Base-by-base conservation (phyloP, 768 basidiomycete genomes). In the Fistulinella prunicolor region DNA sequence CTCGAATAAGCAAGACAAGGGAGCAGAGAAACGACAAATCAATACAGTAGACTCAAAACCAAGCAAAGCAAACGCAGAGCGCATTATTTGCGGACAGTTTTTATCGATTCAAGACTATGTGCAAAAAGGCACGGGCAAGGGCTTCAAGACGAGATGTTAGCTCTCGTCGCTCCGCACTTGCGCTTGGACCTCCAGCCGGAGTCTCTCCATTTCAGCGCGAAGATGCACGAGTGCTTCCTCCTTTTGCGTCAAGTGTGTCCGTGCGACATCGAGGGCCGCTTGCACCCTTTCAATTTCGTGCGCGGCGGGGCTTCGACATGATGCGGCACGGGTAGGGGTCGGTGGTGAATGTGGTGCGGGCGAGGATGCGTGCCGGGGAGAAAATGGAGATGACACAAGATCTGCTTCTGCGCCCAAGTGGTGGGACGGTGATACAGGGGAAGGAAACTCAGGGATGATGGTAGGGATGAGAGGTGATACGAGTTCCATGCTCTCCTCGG, bases 401-500 rank as follows among this genome's bases (percentile, higher is more conserved):
- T 59, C 51, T 1, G 22, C 8, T 38, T 62, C 60, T 4, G 47
- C 9, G 16, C 26, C 35, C 35, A 38, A 12, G 17, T 22, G 40
- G 9, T 26, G 30, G 22, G 26, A 21, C 10, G 30, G 22, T 13
- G 20, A 37, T 1, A 14, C 21, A 1, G 66, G 44, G 17, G 59
- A 17, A 10, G 14, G 45, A 3, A 32, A 3, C 4, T 42, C 29
- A 6, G 60, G 47, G 16, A 63, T 35, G n/a, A 58, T 51, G 12
- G 59, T 72, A 13, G 74, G 74, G 40, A 69, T 43, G 10, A 80
- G 61, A n/a, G 79, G 77, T 6, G 77, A 77, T 4, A 71, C 77
- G 5, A 80, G 71, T 38, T 78, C 77, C 79, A 80, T 79, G 6
- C 73, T 73, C 44, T 70, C 62, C 44, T 76, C 75, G 8, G 68